These are phyloP conservation scores for Colletotrichum coccodes DNA, from an alignment of 2,329 filamentous ascomycete genomes.

Conservation along the genomic window DNA sequence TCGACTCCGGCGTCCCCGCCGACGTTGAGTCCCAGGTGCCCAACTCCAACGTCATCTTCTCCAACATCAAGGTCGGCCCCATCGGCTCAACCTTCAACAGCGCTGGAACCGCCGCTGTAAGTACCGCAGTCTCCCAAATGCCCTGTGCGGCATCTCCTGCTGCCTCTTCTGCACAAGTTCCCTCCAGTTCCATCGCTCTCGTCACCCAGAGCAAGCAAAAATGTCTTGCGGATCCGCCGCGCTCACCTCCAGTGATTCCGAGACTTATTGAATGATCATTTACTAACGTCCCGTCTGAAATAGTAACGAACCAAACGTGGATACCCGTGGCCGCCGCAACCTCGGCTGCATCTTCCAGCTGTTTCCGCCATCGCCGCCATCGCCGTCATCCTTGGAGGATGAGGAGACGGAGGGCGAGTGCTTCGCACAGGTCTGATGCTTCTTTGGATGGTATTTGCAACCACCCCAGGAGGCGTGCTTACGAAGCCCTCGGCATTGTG, in stretches of 20 bases:
- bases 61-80: conserved; percentile 60
- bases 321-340: not conserved
- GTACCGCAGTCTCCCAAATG: not conserved
- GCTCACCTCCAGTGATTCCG: not conserved
- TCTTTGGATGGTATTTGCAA: no score
- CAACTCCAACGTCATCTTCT: conserved; percentile 63
- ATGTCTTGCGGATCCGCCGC: not conserved
- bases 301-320: not conserved
- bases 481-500: not conserved
- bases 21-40: conserved; percentile 58
- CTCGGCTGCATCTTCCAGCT: not conserved
- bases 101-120: conserved; percentile 18
- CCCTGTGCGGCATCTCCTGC: no score
- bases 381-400: not conserved
- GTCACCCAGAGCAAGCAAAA: not conserved
- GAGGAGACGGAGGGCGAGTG: not conserved
- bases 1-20: conserved; percentile 59
- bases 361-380: not conserved
- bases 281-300: not conserved
- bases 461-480: not conserved
- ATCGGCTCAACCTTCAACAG: conserved; percentile 62
- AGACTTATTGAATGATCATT: not conserved
- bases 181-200: not conserved
- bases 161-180: not conserved
- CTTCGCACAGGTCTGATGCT: not conserved